Evolutionary conservation across 768 basidiomycete species (phyloP).

Genomic region (Pisolithus orientalis): DNA sequence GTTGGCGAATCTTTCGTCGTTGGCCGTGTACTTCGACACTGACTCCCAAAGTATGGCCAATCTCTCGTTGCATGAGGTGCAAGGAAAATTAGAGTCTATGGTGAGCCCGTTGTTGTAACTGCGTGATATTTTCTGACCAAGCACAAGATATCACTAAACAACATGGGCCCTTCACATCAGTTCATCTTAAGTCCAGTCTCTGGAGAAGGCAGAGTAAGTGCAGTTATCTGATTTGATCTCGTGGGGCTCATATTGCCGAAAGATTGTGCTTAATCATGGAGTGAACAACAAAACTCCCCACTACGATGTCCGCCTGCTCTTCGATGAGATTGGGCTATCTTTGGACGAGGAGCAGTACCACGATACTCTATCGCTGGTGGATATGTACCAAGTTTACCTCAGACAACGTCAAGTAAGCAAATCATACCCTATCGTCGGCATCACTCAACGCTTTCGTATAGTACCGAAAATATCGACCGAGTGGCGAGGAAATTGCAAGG

Average conservation of each 20-base stretch:
- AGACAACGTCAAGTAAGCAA: constrained; percentile 67
- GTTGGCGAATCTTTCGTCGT: constrained; percentile 80
- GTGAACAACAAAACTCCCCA: constrained; percentile 69
- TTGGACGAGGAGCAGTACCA: constrained; percentile 93
- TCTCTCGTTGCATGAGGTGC: constrained; percentile 54
- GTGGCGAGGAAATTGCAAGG: constrained; percentile 47
- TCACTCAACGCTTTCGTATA: constrained; percentile 9
- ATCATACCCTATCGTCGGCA: not conserved
- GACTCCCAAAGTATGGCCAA: constrained; percentile 78
- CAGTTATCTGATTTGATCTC: not conserved
- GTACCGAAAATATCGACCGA: constrained; percentile 81
- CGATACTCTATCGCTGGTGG: constrained; percentile 85
- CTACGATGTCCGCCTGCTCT: constrained; percentile 81
- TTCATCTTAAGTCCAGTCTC: constrained; percentile 94
- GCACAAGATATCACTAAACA: constrained; percentile 46
- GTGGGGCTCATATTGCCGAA: constrained; percentile 1
- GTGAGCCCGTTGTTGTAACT: constrained; percentile 31
- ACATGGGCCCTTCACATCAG: constrained; percentile 54
- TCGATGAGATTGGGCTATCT: constrained; percentile 89
- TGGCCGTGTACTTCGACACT: constrained; percentile 94
- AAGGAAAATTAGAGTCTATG: constrained; percentile 69
- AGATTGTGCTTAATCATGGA: constrained; percentile 82
- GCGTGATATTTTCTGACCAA: constrained; percentile 2
- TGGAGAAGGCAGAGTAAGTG: constrained; percentile 80
- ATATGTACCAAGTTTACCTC: constrained; percentile 95